Percentiles rank a stretch among this genome's conserved stretches.
Evolutionary conservation across 2,329 filamentous ascomycete genomes (phyloP).

Genomic region (Simplicillium sp.): DNA sequence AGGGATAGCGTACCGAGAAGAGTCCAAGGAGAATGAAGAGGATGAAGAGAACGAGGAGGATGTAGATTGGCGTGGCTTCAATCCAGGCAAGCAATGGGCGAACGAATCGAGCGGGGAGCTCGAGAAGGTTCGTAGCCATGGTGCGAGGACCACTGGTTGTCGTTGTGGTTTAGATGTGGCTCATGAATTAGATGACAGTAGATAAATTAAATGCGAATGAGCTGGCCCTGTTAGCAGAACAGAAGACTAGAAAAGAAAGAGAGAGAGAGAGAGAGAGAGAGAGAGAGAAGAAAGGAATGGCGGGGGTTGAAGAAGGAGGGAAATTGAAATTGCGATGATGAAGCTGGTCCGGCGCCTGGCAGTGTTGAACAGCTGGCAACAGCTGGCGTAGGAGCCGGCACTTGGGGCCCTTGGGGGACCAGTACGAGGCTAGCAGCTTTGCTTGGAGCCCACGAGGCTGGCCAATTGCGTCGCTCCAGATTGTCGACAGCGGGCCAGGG

Average conservation of each 20-base stretch:
- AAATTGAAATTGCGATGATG: background rate
- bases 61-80: slow-evolving; percentile 26
- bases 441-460: too few species aligned
- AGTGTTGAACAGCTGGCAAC: background rate
- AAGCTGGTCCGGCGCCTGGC: background rate
- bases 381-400: background rate
- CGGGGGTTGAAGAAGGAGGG: background rate
- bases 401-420: too few species aligned
- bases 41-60: slow-evolving; percentile 25
- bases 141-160: background rate
- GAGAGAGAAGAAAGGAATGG: slow-evolving; percentile 5
- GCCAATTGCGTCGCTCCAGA: too few species aligned
- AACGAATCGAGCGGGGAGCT: slow-evolving; percentile 23
- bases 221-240: too few species aligned
- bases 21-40: slow-evolving; percentile 23
- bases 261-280: background rate
- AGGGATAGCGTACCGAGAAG: slow-evolving; percentile 23
- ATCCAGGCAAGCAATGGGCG: slow-evolving; percentile 24
- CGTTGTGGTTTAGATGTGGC: background rate
- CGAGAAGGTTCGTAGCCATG: slow-evolving; percentile 12
- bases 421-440: too few species aligned
- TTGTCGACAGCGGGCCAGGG: too few species aligned
- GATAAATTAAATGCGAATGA: too few species aligned
- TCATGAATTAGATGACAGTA: too few species aligned
- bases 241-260: background rate